Conservation (phyloP, 2,329 filamentous ascomycete species). For the Dothistroma septosporum region DNA sequence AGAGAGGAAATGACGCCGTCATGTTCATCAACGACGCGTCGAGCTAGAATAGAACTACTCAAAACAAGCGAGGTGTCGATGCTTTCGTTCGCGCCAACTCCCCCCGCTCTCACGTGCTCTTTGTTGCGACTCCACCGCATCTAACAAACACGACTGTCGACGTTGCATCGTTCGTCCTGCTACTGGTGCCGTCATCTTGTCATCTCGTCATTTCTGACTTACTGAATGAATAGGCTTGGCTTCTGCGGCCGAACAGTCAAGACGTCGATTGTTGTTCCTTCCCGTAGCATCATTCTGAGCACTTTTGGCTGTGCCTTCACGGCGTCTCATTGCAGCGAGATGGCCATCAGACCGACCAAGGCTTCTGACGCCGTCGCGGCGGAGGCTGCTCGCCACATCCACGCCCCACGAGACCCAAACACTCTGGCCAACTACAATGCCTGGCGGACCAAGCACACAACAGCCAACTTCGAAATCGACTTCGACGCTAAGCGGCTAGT, state of each 20-base stretch:
- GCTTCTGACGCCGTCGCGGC: conserved; percentile 24
- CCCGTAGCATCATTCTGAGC: not conserved
- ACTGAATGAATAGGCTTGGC: conserved; percentile 15
- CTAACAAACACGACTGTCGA: too few relatives aligned
- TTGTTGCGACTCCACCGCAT: not conserved
- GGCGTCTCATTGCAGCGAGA: conserved; percentile 8
- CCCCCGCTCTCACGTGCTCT: not conserved
- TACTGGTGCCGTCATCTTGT: too few relatives aligned
- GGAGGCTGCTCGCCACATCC: conserved; percentile 32
- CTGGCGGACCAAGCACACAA: conserved; percentile 80
- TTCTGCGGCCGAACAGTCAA: conserved; percentile 8
- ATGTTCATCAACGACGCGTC: not conserved
- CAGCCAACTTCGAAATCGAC: conserved; percentile 74
- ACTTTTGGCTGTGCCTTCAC: conserved; percentile 3
- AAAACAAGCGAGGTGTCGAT: conserved; percentile 1
- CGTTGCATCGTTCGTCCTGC: too few relatives aligned
- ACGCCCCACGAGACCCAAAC: conserved; percentile 63
- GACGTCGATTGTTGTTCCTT: not conserved
- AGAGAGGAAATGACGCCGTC: not conserved
- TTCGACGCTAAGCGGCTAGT: conserved; percentile 74
- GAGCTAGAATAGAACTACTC: not conserved
- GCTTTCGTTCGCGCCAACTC: not conserved
- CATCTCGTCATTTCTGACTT: not conserved
- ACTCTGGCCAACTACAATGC: conserved; percentile 88
- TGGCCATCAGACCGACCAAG: conserved; percentile 25